Evolutionary conservation across 192 early-diverging fungal genomes (phyloP), one percentile per base, ranked within the genome.

Genomic region (Podila clonocystis): DNA sequence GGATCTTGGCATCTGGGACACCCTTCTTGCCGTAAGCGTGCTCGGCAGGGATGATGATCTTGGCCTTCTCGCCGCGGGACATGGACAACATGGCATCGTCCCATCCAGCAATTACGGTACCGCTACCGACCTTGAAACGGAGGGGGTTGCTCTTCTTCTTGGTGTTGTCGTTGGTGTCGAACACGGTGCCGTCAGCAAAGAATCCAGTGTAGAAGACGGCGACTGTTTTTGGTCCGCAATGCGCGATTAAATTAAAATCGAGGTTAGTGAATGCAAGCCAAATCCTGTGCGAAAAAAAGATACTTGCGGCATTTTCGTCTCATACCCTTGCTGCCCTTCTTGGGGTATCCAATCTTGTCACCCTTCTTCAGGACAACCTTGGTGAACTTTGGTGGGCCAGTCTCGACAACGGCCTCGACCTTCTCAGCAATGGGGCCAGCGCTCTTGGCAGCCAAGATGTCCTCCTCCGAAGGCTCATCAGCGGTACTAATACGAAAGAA

Each of bases 31-130:
- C 93, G 60, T 93, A 93, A 22, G 89, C 91, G 62, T 87, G 91
- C 63, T 91, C 91, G 49, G 88, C 74, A 28, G 84, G 82, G 65
- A 91, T 88, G 26, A 86, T 71, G 52, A 94, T 82, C 68, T 91
- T 86, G 58, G 86, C 85, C 60, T 91, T 83, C 77, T 94, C 93
- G 34, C 90, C 91, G 19, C 87, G 71, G 52, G 77, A 70, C 93
- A 94, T 94, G 48, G 85, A 85, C 62, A 88, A 74, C 48, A 93
- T 70, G 58, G 90, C 91, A 15, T 88, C 86, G 52, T 94, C 93
- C 92, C 92, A 94, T n/a, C 91, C 93, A 29, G 86, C 55, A 66
- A 94, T 93, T 24, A 93, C 92, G 49, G 74, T 65, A 26, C 85
- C 86, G 58, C 63, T 63, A 3, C 90, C 90, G n/a, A 88, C 86